Conservation (phyloP, 495 filamentous ascomycete genomes). For the Aeminium ludgeri region DNA sequence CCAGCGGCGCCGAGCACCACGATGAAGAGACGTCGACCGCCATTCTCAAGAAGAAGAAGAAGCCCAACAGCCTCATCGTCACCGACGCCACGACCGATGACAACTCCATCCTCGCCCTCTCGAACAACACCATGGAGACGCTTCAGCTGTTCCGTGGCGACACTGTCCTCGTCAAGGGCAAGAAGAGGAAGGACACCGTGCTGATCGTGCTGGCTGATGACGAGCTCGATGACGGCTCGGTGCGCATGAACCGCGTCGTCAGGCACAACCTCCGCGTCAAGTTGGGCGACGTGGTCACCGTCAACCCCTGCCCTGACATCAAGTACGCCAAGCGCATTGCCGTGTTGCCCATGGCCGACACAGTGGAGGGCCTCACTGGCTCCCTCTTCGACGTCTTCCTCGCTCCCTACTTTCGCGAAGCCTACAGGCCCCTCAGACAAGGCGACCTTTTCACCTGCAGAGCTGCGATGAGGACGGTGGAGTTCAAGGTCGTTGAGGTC, state of each 20-base stretch:
- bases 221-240: slow-evolving; percentile 91
- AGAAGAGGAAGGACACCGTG: slow-evolving; percentile 99
- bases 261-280: slow-evolving; percentile 96
- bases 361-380: slow-evolving; percentile 90
- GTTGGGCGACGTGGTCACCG: slow-evolving; percentile 91
- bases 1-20: slow-evolving; percentile 9
- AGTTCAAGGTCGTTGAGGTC: slow-evolving; percentile 98
- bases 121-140: slow-evolving; percentile 97
- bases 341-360: slow-evolving; percentile 94
- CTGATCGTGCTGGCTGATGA: slow-evolving; percentile 94
- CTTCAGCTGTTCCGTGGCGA: slow-evolving; percentile 96
- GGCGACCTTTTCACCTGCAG: slow-evolving; percentile 93
- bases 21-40: slow-evolving; percentile 71
- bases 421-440: slow-evolving; percentile 89
- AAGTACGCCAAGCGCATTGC: slow-evolving; percentile 99
- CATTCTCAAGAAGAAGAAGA: slow-evolving; percentile 99
- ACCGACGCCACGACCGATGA: slow-evolving; percentile 98
- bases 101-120: slow-evolving; percentile 96
- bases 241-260: slow-evolving; percentile 92
- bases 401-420: slow-evolving; percentile 97
- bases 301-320: slow-evolving; percentile 99
- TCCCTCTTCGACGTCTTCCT: slow-evolving; percentile 98
- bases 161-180: slow-evolving; percentile 93
- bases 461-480: slow-evolving; percentile 95
- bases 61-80: slow-evolving; percentile 96